phyloP scores from a whole-genome alignment of 306 rosid genomes.

The Cicer pinnatifidum region DNA sequence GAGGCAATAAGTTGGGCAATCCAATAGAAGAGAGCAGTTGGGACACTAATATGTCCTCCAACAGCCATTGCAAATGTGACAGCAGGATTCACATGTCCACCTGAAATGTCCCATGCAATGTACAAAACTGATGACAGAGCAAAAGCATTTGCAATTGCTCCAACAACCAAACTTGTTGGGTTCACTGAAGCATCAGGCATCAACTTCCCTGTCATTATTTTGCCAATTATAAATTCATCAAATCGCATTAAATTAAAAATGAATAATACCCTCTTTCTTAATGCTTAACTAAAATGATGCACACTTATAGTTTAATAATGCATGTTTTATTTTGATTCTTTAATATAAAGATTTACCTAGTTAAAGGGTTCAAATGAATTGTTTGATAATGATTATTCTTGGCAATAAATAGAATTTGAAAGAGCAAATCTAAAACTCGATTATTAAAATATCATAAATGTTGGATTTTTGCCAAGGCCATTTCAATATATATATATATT shows the following conservation, averaged over 20 bases:
- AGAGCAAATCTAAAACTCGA: too few relatives aligned
- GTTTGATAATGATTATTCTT: too few relatives aligned
- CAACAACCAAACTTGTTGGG: slow-evolving; percentile 61
- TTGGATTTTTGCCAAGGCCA: too few relatives aligned
- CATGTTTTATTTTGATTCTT: neutral
- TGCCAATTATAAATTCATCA: slow-evolving; percentile 17
- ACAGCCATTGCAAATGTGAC: slow-evolving; percentile 84
- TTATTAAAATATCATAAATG: too few relatives aligned
- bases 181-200: slow-evolving; percentile 65
- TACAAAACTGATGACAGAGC: slow-evolving; percentile 64
- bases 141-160: slow-evolving; percentile 61
- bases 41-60: slow-evolving; percentile 78
- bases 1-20: slow-evolving; percentile 77
- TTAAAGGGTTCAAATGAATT: too few relatives aligned
- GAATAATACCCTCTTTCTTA: neutral
- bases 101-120: slow-evolving; percentile 63
- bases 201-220: slow-evolving; percentile 61
- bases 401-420: too few relatives aligned
- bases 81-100: slow-evolving; percentile 89
- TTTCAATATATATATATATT: too few relatives aligned
- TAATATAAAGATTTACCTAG: too few relatives aligned
- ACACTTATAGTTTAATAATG: neutral
- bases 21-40: slow-evolving; percentile 82
- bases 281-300: neutral
- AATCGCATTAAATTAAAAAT: neutral